Percentiles rank a stretch among this genome's conserved stretches.
These are phyloP conservation scores for Obba rivulosa DNA, from an alignment of 768 basidiomycete genomes.

Conservation along the genomic window DNA sequence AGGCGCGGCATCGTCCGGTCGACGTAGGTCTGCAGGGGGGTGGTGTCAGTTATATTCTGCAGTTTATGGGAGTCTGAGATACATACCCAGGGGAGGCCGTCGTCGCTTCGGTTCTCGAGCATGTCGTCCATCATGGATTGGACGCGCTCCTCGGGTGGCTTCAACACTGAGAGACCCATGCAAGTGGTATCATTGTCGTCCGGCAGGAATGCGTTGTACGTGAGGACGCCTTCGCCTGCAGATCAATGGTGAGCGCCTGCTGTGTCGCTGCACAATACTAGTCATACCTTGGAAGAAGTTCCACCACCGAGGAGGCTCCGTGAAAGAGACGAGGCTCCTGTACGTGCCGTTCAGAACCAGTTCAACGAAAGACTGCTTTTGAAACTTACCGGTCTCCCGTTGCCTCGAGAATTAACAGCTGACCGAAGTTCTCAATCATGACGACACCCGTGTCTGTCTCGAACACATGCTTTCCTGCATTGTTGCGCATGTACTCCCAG, in stretches of 20 bases:
- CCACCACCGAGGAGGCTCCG: conserved; percentile 39
- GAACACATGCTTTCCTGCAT: conserved; percentile 37
- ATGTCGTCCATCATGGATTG: conserved; percentile 50
- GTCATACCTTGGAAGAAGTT: conserved; percentile 44
- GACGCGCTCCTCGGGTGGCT: conserved; percentile 22
- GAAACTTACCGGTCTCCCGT: conserved; percentile 38
- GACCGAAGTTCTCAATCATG: conserved; percentile 48
- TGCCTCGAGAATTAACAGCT: conserved; percentile 49
- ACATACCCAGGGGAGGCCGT: conserved; percentile 44
- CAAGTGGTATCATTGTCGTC: conserved; percentile 52
- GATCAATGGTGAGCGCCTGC: neutral
- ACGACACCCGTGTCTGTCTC: conserved; percentile 35
- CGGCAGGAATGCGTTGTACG: conserved; percentile 28
- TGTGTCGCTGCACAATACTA: no score
- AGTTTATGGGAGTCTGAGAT: neutral
- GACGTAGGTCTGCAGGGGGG: conserved; percentile 36
- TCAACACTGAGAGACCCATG: conserved; percentile 38
- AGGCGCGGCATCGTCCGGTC: conserved; percentile 41
- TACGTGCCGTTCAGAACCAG: no score
- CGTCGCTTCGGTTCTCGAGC: conserved; percentile 38
- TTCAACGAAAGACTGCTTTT: neutral
- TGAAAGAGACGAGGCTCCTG: conserved; percentile 37
- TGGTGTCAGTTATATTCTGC: no score
- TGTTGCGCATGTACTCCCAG: conserved; percentile 30
- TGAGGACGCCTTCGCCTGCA: conserved; percentile 30